Evolutionary conservation across 2,329 filamentous ascomycete species (phyloP), one percentile per base, ranked within the genome.

Genomic region (Calonectria ilicicola): DNA sequence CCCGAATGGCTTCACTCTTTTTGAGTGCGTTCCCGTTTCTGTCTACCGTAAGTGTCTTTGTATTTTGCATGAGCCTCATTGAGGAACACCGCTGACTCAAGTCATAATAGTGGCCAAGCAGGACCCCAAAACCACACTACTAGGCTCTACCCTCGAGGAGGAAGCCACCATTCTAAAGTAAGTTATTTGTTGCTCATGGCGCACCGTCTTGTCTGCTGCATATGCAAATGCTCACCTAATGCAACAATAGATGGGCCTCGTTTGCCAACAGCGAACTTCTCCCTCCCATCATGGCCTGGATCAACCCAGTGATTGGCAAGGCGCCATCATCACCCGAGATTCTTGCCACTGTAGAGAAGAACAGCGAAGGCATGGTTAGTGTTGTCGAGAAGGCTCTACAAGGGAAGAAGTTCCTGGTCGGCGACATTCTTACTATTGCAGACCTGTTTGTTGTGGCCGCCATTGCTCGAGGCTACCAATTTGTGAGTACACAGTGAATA

Each of bases 271-370:
- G 66, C 35, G 65, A 72, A 38, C 60, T 69, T 5, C 60, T 72
- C 9, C 70, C 70, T 32, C 70, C 70, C 5, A 72, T 72, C 35
- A 72, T 72, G 70, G 66, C 65, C 9, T 72, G 70, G 70, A 72
- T 72, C 32, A 72, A 72, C 51, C 70, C 70, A 6, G 70, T 72
- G 15, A 69, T 62, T 21, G 70, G 70, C 19, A 69, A 72, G 14
- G 40, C 60, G 27, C 60, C 70, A 27, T 69, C 70, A 46, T 62
- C 66, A 5, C 58, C 70, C 3, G 56, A 72, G 26, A 72, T 72
- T 19, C 70, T 69, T 14, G 70, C 70, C 15, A 38, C 49, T 2
- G 65, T 44, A 3, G 70, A 72, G 51, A 69, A 69, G 53, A 69
- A 69, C 38, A 69, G 65, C 23, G 70, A 72, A n/a, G 35, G 40